phyloP scores from a whole-genome alignment of 305 asterid species.

The Coffea humblotiana region DNA sequence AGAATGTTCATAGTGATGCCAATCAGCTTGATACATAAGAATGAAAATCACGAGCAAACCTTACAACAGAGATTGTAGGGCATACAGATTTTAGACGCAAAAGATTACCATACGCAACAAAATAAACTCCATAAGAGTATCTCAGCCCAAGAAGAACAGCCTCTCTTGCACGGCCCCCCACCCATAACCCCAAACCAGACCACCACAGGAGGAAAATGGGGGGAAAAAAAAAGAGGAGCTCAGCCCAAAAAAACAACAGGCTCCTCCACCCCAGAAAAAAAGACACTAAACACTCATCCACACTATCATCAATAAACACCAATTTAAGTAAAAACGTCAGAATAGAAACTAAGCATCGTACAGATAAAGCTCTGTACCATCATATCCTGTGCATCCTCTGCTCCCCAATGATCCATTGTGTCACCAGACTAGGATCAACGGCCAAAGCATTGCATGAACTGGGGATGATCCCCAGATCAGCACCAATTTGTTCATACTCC shows the following conservation, averaged over 20 bases:
- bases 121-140: background rate
- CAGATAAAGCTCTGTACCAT: background rate
- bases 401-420: constrained; percentile 92
- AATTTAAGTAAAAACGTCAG: background rate
- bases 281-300: background rate
- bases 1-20: too few species aligned
- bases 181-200: too few species aligned
- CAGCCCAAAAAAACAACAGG: background rate
- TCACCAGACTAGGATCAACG: constrained; percentile 84
- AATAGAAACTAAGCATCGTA: background rate
- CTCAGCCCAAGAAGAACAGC: background rate
- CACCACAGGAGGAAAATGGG: too few species aligned
- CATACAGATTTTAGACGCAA: too few species aligned
- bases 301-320: too few species aligned
- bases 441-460: constrained; percentile 71
- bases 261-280: background rate
- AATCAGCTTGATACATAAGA: too few species aligned
- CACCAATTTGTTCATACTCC: constrained; percentile 47
- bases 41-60: too few species aligned
- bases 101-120: too few species aligned
- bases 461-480: constrained; percentile 86
- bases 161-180: background rate
- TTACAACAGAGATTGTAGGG: too few species aligned
- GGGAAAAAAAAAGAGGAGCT: background rate
- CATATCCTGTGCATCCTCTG: constrained; percentile 55